Evolutionary conservation across 495 filamentous ascomycete species (phyloP), one percentile per base, ranked within the genome.

Genomic region (Aspergillus egyptiacus): DNA sequence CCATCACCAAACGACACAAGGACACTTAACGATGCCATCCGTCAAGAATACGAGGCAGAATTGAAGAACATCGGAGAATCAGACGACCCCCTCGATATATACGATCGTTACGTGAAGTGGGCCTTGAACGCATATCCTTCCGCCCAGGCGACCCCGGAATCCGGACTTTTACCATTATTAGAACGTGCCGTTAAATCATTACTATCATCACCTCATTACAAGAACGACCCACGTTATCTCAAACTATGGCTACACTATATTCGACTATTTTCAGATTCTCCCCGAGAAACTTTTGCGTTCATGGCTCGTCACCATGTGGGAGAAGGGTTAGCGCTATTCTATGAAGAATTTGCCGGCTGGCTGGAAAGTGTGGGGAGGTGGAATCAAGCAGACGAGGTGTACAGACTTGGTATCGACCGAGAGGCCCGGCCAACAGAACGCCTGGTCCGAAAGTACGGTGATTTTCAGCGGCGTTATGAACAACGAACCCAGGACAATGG

Each of bases 91-190:
- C 81, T 98, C 27, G 94, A 97, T 60, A 77, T 96, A 36, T 98
- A 89, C 68, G 91, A 96, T 57, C 84, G 94, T 63, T 98, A 98
- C 59, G 88, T 96, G 19, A 86, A 88, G 66, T 98, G 93, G 93
- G 94, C 90, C 0, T 69, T 97, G 14, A 88, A 95, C 61, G 87
- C 91, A 11, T 97, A 96, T 58, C 94, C 93, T 0, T 90, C 91
- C 2, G 87, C 91, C 10, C 89, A 95, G 67, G 88, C 89, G 30
- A 93, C 90, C n/a, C 73, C 86, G 0, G 81, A 93, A 60, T 95
- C 90, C 7, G 85, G 89, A 48, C 83, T 98, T 2, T 78, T 93
- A n/a, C 84, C 84, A 3, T 68, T 97, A 2, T 81, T 98, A 22
- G 93, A 98, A 63, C 85, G 91, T 43, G 91, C 90, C 9, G 97